Base-by-base conservation (phyloP, 2,329 filamentous ascomycete genomes). In the Pyrenochaeta sp. region DNA sequence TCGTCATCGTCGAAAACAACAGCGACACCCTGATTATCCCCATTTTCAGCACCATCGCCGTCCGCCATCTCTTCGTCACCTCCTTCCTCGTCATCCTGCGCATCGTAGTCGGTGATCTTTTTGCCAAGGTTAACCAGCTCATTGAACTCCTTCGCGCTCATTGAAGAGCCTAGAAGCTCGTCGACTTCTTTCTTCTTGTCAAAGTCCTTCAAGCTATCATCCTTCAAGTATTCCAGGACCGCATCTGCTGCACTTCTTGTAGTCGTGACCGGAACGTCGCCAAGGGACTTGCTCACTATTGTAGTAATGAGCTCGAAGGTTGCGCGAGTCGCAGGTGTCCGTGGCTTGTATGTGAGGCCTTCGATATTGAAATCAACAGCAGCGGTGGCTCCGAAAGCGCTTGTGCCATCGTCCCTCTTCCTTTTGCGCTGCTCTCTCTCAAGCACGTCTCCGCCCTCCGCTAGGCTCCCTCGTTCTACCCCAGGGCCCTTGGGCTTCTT, bases 161-260 rank as follows among this genome's bases (percentile, higher is more conserved):
- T 86, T 0, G 88, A 88, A 36, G 86, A 86, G n/a, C 94, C 95
- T 42, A 99, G 79, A 58, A 98, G 88, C 65, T 98, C 95, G 70
- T 99, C 95, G 43, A 98, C 88, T 76, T 97, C 93, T 80, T 93
- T 97, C 83, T 99, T 99, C 83, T 96, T 97, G 77, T 99, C 95
- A 59, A 96, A 91, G 75, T 99, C 95, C 78, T 98, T 98, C 81
- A 97, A 83, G 62, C 93, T 91, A 62, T 97, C 93, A 68, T 98
- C 93, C 78, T 99, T 99, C 44, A 99, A 82, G 62, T 90, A 92
- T 75, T 99, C 95, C 52, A 99, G 78, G 2, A 93, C 89, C 2
- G 91, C 93, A 76, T 99, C 95, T 13, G 95, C 94, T 15, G 95
- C 96, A 78, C 95, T 99, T 67, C 92, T 88, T 44, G 96, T 92